These are phyloP conservation scores for Apophysomyces ossiformis DNA, from an alignment of 371 early-diverging fungal genomes.

Conservation along the genomic window DNA sequence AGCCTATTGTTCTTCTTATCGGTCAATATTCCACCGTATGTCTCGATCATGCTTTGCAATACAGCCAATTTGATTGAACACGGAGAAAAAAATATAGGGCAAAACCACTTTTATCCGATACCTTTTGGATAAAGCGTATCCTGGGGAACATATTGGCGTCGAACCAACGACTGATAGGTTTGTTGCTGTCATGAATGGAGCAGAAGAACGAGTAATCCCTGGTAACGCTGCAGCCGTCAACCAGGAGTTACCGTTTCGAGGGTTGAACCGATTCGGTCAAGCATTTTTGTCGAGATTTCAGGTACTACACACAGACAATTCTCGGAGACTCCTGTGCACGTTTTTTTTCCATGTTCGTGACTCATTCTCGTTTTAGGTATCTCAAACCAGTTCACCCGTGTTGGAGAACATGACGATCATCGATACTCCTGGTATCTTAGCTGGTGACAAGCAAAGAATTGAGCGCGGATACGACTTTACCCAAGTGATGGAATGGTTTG, in stretches of 20 bases:
- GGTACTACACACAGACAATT: slow-evolving; percentile 29
- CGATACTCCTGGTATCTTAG: slow-evolving; percentile 89
- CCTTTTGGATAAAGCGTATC: slow-evolving; percentile 82
- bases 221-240: slow-evolving; percentile 91
- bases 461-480: slow-evolving; percentile 87
- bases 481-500: slow-evolving; percentile 87
- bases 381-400: slow-evolving; percentile 74
- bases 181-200: slow-evolving; percentile 82
- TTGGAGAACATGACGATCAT: slow-evolving; percentile 84
- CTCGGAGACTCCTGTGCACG: not conserved
- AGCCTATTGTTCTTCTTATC: slow-evolving; percentile 84
- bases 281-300: slow-evolving; percentile 85
- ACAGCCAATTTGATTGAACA: not conserved
- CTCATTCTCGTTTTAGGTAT: slow-evolving; percentile 46
- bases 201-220: slow-evolving; percentile 74
- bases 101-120: slow-evolving; percentile 89
- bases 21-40: slow-evolving; percentile 85
- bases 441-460: slow-evolving; percentile 83
- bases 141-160: slow-evolving; percentile 88
- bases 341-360: not conserved
- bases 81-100: slow-evolving; percentile 48
- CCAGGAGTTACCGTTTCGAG: slow-evolving; percentile 80
- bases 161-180: slow-evolving; percentile 90
- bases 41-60: not conserved
- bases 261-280: slow-evolving; percentile 78